These are phyloP conservation scores for Naegleria fowleri DNA, from an alignment of 208 protist species.

Conservation along the genomic window DNA sequence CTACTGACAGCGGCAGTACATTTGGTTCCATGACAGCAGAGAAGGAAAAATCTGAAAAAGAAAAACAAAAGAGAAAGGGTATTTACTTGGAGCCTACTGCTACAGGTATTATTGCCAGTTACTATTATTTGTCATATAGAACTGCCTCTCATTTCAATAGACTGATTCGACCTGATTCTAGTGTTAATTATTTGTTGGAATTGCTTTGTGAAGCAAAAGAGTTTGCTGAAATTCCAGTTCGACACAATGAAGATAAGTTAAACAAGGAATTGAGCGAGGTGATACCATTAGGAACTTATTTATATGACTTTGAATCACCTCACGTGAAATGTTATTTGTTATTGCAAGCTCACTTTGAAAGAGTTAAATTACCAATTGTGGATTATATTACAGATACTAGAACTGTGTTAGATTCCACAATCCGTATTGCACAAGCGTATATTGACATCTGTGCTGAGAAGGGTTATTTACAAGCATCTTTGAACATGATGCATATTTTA, in stretches of 20 bases:
- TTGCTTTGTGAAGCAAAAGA: slow-evolving; percentile 84
- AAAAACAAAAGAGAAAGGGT: neutral
- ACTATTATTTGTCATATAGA: slow-evolving; percentile 95
- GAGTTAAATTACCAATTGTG: slow-evolving; percentile 79
- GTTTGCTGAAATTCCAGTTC: slow-evolving; percentile 90
- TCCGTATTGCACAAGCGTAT: slow-evolving; percentile 78
- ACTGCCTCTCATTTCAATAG: slow-evolving; percentile 82
- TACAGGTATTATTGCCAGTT: slow-evolving; percentile 92
- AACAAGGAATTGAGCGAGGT: slow-evolving; percentile 74
- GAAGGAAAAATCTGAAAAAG: neutral
- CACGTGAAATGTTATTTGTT: slow-evolving; percentile 94
- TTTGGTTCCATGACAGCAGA: neutral
- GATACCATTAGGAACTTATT: slow-evolving; percentile 58
- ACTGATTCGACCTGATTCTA: slow-evolving; percentile 55
- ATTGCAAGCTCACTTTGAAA: slow-evolving; percentile 93
- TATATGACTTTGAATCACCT: slow-evolving; percentile 66
- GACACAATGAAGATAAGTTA: slow-evolving; percentile 97
- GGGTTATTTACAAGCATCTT: slow-evolving; percentile 73
- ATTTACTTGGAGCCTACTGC: slow-evolving; percentile 64
- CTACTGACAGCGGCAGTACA: neutral
- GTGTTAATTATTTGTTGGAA: slow-evolving; percentile 56
- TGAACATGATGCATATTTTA: slow-evolving; percentile 79
- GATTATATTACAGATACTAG: slow-evolving; percentile 97
- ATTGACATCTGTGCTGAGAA: slow-evolving; percentile 88
- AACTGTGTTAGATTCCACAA: slow-evolving; percentile 91